These are phyloP conservation scores for Aspergillus proliferans DNA, from an alignment of 2,329 filamentous ascomycete genomes.

Conservation along the genomic window DNA sequence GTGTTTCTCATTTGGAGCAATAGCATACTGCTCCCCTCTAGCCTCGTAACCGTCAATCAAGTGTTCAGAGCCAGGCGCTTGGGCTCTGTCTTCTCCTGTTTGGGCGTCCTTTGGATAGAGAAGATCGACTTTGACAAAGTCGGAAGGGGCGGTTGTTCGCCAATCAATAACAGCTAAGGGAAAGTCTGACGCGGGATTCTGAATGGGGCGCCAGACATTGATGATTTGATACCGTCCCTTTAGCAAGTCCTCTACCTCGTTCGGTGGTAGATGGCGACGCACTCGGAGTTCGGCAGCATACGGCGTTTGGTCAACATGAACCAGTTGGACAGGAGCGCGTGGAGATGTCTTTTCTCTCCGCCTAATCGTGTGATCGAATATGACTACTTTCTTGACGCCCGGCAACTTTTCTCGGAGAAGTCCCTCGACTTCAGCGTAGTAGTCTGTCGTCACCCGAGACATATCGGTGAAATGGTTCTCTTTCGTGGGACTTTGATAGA, in stretches of 20 bases:
- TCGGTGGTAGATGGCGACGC: slow-evolving; percentile 51
- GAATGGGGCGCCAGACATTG: slow-evolving; percentile 66
- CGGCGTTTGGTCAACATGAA: slow-evolving; percentile 68
- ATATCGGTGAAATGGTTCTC: slow-evolving; percentile 55
- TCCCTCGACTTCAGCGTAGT: slow-evolving; percentile 58
- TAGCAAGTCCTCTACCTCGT: slow-evolving; percentile 53
- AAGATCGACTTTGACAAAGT: slow-evolving; percentile 57
- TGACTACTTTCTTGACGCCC: slow-evolving; percentile 55
- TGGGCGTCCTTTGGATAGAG: slow-evolving; percentile 57
- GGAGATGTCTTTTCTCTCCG: slow-evolving; percentile 48
- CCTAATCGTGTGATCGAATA: slow-evolving; percentile 69
- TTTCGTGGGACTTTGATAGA: slow-evolving; percentile 47
- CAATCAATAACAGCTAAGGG: slow-evolving; percentile 66
- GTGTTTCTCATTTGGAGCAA: slow-evolving; percentile 53
- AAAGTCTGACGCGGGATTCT: slow-evolving; percentile 56
- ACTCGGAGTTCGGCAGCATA: slow-evolving; percentile 56
- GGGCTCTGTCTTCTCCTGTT: slow-evolving; percentile 52
- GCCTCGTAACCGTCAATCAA: slow-evolving; percentile 57
- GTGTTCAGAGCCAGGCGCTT: slow-evolving; percentile 40
- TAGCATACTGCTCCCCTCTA: slow-evolving; percentile 57
- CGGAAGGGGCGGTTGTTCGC: slow-evolving; percentile 49
- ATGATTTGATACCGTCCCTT: slow-evolving; percentile 59
- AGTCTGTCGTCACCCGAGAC: slow-evolving; percentile 46
- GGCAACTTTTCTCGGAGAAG: slow-evolving; percentile 51
- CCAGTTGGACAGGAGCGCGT: slow-evolving; percentile 61